A percentile compares a stretch with the other conserved stretches of the same genome.
phyloP scores from a whole-genome alignment of 306 rosid species.

The Trifolium fragiferum region DNA sequence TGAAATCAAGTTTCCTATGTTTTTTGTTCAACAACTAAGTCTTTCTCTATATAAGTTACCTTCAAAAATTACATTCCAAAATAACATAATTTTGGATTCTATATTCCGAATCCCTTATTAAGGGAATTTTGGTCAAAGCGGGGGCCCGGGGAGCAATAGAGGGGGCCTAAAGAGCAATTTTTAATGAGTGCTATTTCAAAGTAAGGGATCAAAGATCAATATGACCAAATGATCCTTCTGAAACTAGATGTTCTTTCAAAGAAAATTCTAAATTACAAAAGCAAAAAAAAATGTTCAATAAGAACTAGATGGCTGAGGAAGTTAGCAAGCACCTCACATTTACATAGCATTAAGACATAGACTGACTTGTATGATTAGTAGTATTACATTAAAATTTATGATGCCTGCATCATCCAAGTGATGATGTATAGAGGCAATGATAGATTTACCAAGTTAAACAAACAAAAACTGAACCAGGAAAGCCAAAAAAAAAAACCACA shows the following conservation, averaged over 20 bases:
- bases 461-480: slow-evolving; percentile 46
- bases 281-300: slow-evolving; percentile 20
- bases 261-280: slow-evolving; percentile 28
- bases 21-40: too few species aligned
- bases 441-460: slow-evolving; percentile 43
- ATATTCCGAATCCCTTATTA: too few species aligned
- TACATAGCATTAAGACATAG: slow-evolving; percentile 60
- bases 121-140: too few species aligned
- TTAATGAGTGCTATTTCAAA: slow-evolving; percentile 12
- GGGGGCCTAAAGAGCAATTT: too few species aligned
- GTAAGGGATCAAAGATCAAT: slow-evolving; percentile 16
- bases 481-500: slow-evolving; percentile 33
- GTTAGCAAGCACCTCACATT: slow-evolving; percentile 55
- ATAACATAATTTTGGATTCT: too few species aligned
- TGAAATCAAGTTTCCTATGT: too few species aligned
- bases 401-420: slow-evolving; percentile 45
- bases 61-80: too few species aligned
- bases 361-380: slow-evolving; percentile 47
- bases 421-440: slow-evolving; percentile 39
- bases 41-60: too few species aligned
- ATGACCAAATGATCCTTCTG: slow-evolving; percentile 16
- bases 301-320: slow-evolving; percentile 48
- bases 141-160: too few species aligned
- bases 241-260: not conserved
- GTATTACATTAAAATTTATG: slow-evolving; percentile 38